Conservation (phyloP, 208 protist genomes). For the Wallacemonas sp. region DNA sequence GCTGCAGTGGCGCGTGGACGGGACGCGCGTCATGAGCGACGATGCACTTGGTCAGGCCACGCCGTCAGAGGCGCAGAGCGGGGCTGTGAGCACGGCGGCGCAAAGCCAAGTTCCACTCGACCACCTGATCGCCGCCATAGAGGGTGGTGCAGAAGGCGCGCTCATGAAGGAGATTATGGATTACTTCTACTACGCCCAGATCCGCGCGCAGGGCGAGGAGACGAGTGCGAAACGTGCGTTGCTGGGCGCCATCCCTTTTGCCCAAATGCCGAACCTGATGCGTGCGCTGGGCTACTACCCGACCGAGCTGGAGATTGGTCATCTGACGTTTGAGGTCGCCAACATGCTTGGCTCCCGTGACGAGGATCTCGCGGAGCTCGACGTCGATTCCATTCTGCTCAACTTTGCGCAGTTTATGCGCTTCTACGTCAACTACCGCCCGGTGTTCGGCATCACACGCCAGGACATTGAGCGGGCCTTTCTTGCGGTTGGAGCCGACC, state of each 20-base stretch:
- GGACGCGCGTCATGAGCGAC: slow-evolving; percentile 39
- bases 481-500: slow-evolving; percentile 71
- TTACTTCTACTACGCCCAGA: slow-evolving; percentile 97
- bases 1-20: slow-evolving; percentile 89
- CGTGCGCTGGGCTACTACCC: slow-evolving; percentile 96
- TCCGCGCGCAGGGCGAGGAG: slow-evolving; percentile 93
- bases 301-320: slow-evolving; percentile 90
- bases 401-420: slow-evolving; percentile 92
- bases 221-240: slow-evolving; percentile 91
- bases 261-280: slow-evolving; percentile 94
- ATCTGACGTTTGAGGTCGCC: slow-evolving; percentile 93
- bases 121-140: slow-evolving; percentile 87
- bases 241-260: slow-evolving; percentile 87
- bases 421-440: slow-evolving; percentile 95
- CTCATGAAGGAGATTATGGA: slow-evolving; percentile 95
- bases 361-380: slow-evolving; percentile 59
- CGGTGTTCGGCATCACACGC: slow-evolving; percentile 88
- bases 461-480: slow-evolving; percentile 93
- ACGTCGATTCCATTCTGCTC: slow-evolving; percentile 81
- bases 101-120: slow-evolving; percentile 66
- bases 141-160: slow-evolving; percentile 87
- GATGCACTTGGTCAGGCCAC: neutral
- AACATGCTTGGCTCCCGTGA: slow-evolving; percentile 70
- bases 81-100: neutral
- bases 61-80: neutral